These are phyloP conservation scores for Chrysoporthe deuterocubensis DNA, from an alignment of 2,329 filamentous ascomycete genomes.

Conservation along the genomic window DNA sequence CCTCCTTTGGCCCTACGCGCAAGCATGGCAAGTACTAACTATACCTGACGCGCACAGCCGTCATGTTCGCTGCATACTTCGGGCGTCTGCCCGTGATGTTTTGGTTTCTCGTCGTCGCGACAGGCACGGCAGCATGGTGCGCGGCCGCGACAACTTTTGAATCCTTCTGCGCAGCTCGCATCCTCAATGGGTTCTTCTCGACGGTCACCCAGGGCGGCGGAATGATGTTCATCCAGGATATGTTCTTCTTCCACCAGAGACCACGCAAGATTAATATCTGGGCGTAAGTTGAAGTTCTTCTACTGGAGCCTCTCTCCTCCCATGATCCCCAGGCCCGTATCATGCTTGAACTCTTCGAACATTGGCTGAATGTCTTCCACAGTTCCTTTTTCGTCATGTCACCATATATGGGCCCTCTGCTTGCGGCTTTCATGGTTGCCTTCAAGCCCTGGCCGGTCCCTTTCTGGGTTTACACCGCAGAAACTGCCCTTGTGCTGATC, in stretches of 20 bases:
- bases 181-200: constrained; percentile 53
- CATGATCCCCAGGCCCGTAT: too few species aligned
- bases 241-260: constrained; percentile 64
- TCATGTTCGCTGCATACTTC: constrained; percentile 47
- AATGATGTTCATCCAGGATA: constrained; percentile 59
- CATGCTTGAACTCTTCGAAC: not conserved
- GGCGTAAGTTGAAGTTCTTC: constrained; percentile 38
- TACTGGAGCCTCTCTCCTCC: not conserved
- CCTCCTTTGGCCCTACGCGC: constrained; percentile 16
- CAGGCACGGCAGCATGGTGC: constrained; percentile 48
- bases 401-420: constrained; percentile 50
- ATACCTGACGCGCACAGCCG: constrained; percentile 34
- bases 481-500: constrained; percentile 43
- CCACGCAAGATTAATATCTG: constrained; percentile 55
- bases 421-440: constrained; percentile 54
- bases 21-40: not conserved
- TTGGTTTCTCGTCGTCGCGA: constrained; percentile 43
- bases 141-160: constrained; percentile 48
- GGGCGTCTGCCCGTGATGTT: constrained; percentile 50
- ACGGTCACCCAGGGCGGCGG: constrained; percentile 50
- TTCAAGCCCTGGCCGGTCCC: constrained; percentile 49
- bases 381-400: constrained; percentile 44
- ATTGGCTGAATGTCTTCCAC: not conserved
- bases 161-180: constrained; percentile 53
- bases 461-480: constrained; percentile 52